phyloP scores from a whole-genome alignment of 1,284 basidiomycete species.

The Pterulicium gracile region DNA sequence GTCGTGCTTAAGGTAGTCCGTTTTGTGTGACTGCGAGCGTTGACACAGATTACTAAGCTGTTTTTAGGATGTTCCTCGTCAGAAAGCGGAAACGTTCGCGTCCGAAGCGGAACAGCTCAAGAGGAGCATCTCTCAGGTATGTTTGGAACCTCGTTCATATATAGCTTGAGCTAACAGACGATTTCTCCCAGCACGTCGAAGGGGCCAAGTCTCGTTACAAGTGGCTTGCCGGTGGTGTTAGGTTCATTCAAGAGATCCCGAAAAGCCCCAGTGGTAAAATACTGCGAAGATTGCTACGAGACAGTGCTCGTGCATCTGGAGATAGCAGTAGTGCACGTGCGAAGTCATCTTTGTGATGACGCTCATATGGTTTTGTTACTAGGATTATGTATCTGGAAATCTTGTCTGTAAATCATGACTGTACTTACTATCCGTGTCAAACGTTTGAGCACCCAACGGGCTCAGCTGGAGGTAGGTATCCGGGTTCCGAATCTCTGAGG shows the following conservation, averaged over 20 bases:
- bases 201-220: slow-evolving; percentile 67
- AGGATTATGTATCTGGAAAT: background rate
- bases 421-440: too few species aligned
- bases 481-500: too few species aligned
- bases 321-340: too few species aligned
- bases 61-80: slow-evolving; percentile 13
- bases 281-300: slow-evolving; percentile 31
- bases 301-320: slow-evolving; percentile 19
- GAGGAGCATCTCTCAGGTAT: background rate
- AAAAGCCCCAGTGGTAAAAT: slow-evolving; percentile 69
- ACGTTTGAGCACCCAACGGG: too few species aligned
- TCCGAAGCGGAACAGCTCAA: slow-evolving; percentile 19
- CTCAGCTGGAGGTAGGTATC: too few species aligned
- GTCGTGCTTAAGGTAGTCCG: slow-evolving; percentile 29
- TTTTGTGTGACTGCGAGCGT: too few species aligned
- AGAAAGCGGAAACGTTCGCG: background rate
- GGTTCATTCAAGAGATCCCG: slow-evolving; percentile 57
- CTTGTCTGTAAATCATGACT: too few species aligned
- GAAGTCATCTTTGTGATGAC: background rate
- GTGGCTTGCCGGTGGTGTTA: slow-evolving; percentile 53
- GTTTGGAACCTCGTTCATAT: background rate
- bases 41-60: too few species aligned
- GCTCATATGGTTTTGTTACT: background rate
- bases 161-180: slow-evolving; percentile 8
- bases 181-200: slow-evolving; percentile 43